Evolutionary conservation across 108 stramenopile species (phyloP), one percentile per base, ranked within the genome.

Genomic region (Skeletonema costatum): DNA sequence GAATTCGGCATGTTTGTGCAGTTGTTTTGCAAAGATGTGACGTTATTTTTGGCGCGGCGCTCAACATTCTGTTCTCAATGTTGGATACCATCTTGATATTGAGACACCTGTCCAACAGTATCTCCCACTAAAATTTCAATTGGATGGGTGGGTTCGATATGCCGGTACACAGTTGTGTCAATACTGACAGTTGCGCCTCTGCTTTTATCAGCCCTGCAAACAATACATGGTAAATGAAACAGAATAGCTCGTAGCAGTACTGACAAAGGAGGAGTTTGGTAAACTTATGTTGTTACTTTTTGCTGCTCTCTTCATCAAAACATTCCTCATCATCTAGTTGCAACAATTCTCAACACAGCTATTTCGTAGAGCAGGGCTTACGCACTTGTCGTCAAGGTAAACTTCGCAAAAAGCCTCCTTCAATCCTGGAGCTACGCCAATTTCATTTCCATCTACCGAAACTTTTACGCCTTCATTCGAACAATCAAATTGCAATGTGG

Each of bases 351-450:
- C 88, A 36, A 94, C 48, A 66, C 88, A 89, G 38, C 71, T 80
- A n/a, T 89, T 75, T 39, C 73, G 76, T 67, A 94, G 79, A 19
- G 88, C 66, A 0, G 89, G 85, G 56, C 88, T 89, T 0, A 92
- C 93, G 53, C 84, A 74, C 51, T 94, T 91, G 65, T 94, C 93
- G 67, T 92, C 93, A 63, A 94, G 73, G 60, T 90, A 94, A 46
- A 94, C 91, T 80, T 89, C 88, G 74, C 91, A 90, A 77, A 94
- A 94, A 29, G 90, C 89, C 60, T 85, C 76, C 25, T 82, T 74
- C 64, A 94, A 68, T n/a, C 81, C 85, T 6, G 81, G 71, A 38
- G 90, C 90, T 6, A 64, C 71, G 14, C 93, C 93, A 46, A 90
- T 74, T 14, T 70, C 79, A 16, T 81, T 85, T 38, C 90, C 89